Percentiles rank a stretch among this genome's conserved stretches.
Evolutionary conservation across 2,329 filamentous ascomycete genomes (phyloP).

Genomic region (Exophiala dermatitidis): DNA sequence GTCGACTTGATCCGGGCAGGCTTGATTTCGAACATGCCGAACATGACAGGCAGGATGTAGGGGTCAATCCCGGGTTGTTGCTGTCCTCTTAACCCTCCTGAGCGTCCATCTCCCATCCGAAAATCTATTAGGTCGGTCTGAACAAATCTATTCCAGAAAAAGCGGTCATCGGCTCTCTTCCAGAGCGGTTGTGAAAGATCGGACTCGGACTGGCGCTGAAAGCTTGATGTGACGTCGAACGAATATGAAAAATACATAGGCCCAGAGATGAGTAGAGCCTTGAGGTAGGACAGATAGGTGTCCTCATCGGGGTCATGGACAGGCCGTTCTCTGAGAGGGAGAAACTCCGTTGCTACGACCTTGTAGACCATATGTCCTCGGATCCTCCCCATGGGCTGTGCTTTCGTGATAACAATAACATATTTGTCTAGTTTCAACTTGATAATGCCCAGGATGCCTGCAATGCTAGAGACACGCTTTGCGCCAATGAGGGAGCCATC

Average conservation of each 20-base stretch:
- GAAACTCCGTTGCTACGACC: conserved; percentile 80
- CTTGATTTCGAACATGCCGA: conserved; percentile 88
- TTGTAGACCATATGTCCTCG: conserved; percentile 97
- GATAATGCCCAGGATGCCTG: conserved; percentile 89
- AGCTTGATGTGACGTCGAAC: conserved; percentile 90
- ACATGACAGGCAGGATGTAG: conserved; percentile 91
- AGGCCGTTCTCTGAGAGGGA: conserved; percentile 81
- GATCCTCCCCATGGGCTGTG: conserved; percentile 78
- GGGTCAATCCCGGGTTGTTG: conserved; percentile 74
- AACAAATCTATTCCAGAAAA: conserved; percentile 97
- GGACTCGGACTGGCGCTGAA: conserved; percentile 81
- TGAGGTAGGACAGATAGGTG: conserved; percentile 75
- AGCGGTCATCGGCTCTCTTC: conserved; percentile 89
- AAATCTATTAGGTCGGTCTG: conserved; percentile 89
- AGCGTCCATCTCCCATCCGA: conserved; percentile 51
- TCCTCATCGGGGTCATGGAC: conserved; percentile 93
- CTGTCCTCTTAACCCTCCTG: conserved; percentile 39
- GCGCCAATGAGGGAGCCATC: conserved; percentile 68
- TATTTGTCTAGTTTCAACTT: conserved; percentile 94
- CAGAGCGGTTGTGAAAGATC: conserved; percentile 69
- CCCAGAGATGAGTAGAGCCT: conserved; percentile 69
- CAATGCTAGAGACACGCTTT: conserved; percentile 86
- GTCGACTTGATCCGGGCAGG: conserved; percentile 79
- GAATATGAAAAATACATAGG: conserved; percentile 99
- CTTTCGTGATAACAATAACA: conserved; percentile 92